Conservation (phyloP, 2,329 filamentous ascomycete genomes). For the Aspergillus piperis region DNA sequence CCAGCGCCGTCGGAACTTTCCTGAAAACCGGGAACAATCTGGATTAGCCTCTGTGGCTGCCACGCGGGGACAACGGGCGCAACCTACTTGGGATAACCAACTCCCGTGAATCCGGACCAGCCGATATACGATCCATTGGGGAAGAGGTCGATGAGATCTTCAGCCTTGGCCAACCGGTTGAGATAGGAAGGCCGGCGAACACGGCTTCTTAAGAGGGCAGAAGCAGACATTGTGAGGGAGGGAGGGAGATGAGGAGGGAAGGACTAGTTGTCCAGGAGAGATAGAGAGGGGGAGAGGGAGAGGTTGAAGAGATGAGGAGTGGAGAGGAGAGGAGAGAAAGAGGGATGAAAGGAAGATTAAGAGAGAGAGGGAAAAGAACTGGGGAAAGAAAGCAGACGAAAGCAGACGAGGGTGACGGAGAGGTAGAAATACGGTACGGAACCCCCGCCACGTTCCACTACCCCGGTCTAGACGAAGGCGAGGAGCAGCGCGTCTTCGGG, state of each 20-base stretch:
- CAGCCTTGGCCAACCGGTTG: conserved; percentile 74
- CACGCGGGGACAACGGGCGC: background rate
- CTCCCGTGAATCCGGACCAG: conserved; percentile 89
- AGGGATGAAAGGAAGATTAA: conserved; percentile 12
- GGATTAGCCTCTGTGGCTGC: conserved; percentile 1
- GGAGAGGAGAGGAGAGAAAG: conserved; percentile 3
- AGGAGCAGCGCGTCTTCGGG: background rate
- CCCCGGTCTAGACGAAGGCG: conserved; percentile 4
- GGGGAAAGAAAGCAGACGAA: background rate
- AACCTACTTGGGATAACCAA: conserved; percentile 81
- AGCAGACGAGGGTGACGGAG: background rate
- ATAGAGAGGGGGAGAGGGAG: background rate
- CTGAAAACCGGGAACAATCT: conserved; percentile 43
- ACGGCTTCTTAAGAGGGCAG: conserved; percentile 73
- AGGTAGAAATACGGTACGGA: conserved; percentile 21
- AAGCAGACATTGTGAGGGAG: conserved; percentile 55
- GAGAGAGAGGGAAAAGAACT: conserved; percentile 7
- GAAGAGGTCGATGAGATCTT: conserved; percentile 79
- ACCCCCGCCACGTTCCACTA: conserved; percentile 16
- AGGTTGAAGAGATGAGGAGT: conserved; percentile 6
- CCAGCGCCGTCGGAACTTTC: conserved; percentile 79
- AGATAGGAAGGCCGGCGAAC: conserved; percentile 75
- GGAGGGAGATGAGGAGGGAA: conserved; percentile 10
- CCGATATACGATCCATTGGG: conserved; percentile 84
- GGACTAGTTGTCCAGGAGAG: conserved; percentile 15